Conservation (phyloP, 148 eudicot genomes). For the Chenopodium formosanum region DNA sequence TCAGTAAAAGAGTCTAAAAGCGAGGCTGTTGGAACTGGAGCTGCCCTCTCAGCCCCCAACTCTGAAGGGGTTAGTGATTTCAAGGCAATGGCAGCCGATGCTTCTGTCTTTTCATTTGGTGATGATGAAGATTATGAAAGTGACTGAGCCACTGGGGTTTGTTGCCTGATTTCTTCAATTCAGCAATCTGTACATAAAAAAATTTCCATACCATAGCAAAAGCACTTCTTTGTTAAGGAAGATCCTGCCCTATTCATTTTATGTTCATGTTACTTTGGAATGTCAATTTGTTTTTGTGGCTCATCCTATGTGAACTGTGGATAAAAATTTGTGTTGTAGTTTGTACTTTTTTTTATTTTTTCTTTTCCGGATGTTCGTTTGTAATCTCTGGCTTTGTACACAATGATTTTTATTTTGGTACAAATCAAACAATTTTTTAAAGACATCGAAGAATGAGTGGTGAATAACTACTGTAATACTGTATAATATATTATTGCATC, state of each 20-base stretch:
- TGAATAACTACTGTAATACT: too few relatives aligned
- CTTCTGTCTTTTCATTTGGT: conserved; percentile 91
- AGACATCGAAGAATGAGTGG: background rate
- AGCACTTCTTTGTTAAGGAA: conserved; percentile 5
- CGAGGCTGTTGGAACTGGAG: conserved; percentile 24
- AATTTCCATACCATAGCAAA: conserved; percentile 25
- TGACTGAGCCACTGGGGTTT: conserved; percentile 40
- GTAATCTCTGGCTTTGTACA: conserved; percentile 9
- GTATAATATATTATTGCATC: too few relatives aligned
- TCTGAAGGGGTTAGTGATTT: conserved; percentile 74
- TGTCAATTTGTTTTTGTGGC: conserved; percentile 9
- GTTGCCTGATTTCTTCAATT: conserved; percentile 14
- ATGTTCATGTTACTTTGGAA: conserved; percentile 8
- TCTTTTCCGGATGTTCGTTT: background rate
- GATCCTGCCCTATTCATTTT: conserved; percentile 17
- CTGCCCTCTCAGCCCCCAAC: conserved; percentile 29
- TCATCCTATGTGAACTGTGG: conserved; percentile 11
- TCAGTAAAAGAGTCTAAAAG: conserved; percentile 35
- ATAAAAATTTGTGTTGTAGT: conserved; percentile 1
- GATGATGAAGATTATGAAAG: conserved; percentile 94
- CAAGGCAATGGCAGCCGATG: conserved; percentile 98
- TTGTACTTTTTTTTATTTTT: background rate
- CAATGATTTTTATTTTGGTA: background rate
- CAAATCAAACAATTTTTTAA: conserved; percentile 3
- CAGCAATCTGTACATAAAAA: conserved; percentile 44